Base-by-base conservation (phyloP, 441 rosid species). In the Populus trichocarpa region DNA sequence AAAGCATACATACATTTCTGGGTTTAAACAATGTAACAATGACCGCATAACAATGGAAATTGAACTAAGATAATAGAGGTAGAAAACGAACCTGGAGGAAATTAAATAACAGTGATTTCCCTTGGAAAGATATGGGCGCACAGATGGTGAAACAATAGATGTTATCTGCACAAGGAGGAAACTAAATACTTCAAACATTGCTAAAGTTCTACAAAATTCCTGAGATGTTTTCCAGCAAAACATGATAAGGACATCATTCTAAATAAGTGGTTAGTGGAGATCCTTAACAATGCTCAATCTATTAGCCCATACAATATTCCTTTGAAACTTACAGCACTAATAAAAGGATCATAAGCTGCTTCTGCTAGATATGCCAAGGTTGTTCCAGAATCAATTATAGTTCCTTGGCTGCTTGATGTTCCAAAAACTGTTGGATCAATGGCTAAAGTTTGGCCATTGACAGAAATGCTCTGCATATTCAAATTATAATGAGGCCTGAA, bases 401-500 rank as follows among this genome's bases (percentile, higher is more conserved):
- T 97, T 84, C 99, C 99, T 73, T 83, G 89, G 81, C 80, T 91
- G 74, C 69, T 86, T 81, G 97, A 86, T 33, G 99, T 87, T 50
- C 87, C 84, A 79, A 97, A 97, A 46, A 90, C 93, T 1, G 98
- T 88, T 2, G 90, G 81, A 81, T 92, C 88, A 67, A 97, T 89
- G 1, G 90, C 71, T 70, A 97, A 81, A 71, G 71, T 77, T 84
- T 87, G 91, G 18, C 97, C 97, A 66, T 82, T 85, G 33, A 95
- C 97, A 20, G 97, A 89, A 79, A 97, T 93, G 86, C 98, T 95
- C 85, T 85, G 90, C 66, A 97, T 91, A 76, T 97, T 85, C 82
- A 97, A 86, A 84, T 95, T 97, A 87, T 93, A 97, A 87, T 93
- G 99, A 73, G 98, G 90, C 97, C 99, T 97, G 89, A 77, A 86